Evolutionary conservation across 139 green algal genomes (phyloP).

Genomic region (Eudorina sp.): DNA sequence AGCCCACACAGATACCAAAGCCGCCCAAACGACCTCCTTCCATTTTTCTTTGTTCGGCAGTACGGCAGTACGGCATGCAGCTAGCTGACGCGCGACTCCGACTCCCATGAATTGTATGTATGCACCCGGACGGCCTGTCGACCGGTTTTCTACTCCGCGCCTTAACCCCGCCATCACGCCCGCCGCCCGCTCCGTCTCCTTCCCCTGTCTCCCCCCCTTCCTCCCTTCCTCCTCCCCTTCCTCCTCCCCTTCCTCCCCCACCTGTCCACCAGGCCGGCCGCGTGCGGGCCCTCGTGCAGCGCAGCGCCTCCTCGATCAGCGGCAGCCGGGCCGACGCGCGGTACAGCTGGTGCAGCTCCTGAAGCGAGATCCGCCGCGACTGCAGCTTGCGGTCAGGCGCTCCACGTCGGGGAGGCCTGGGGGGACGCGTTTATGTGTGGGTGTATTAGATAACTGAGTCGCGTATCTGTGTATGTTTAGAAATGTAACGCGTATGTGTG

Average conservation of each 20-base stretch:
- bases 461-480: no score
- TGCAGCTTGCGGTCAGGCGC: slow-evolving; percentile 91
- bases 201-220: background rate
- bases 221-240: background rate
- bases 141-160: no score
- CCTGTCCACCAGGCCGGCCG: slow-evolving; percentile 64
- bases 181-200: background rate
- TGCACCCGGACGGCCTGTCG: no score
- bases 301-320: slow-evolving; percentile 79
- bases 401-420: slow-evolving; percentile 95
- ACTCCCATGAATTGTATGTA: no score
- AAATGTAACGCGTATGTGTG: no score
- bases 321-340: slow-evolving; percentile 83
- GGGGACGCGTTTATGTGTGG: no score
- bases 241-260: slow-evolving; percentile 3
- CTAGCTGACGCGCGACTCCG: no score
- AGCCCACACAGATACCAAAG: no score
- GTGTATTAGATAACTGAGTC: no score
- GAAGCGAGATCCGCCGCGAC: slow-evolving; percentile 71
- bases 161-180: background rate
- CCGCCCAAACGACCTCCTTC: no score
- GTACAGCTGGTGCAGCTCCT: slow-evolving; percentile 85
- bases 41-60: no score
- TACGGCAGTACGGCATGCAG: no score
- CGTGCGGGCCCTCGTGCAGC: slow-evolving; percentile 72